Evolutionary conservation across 2,329 filamentous ascomycete genomes (phyloP), one percentile per base, ranked within the genome.

Genomic region (Xylaria sp.): DNA sequence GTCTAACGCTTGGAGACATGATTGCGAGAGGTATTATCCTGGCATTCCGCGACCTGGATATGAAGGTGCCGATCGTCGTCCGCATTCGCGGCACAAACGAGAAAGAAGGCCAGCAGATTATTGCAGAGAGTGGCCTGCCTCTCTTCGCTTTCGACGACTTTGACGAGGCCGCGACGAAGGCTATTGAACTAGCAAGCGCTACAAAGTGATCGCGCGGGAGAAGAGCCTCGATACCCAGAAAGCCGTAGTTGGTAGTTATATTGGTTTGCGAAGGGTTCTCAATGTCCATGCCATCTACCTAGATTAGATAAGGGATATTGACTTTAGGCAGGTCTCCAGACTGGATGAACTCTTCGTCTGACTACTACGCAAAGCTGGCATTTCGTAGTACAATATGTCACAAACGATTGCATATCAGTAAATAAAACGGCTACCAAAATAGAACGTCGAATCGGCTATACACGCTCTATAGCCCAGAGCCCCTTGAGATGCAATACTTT

Each of bases 41-140:
- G 72, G 92, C 92, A 1, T 93, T 94, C 76, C 84, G 86, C 69
- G 90, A 94, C 75, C 78, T 93, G 62, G 82, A 87, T 8, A 85
- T 91, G 74, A 81, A 78, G n/a, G 84, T 92, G 1, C 92, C 92
- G 0, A 90, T 94, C 0, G 91, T 94, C n/a, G 92, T 94, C 34
- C 85, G 92, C 71, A 85, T 94, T 70, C 84, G 91, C 69, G 92
- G 92, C 7, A 94, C 92, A 14, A 92, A 92, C 73, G 92, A 94
- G 81, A 85, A 86, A 73, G 82, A 87, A 70, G 92, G 91, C 7
- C 89, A 90, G 82, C 85, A 83, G 76, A 87, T 93, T 81, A 90
- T 94, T 77, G 84, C 83, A 0, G 85, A 90, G 75, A 93, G 90
- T 75, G 88, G 89, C 1, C 80, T 94, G 73, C 86, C 86, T 39